Evolutionary conservation across 2,329 filamentous ascomycete genomes (phyloP), one percentile per base, ranked within the genome.

Genomic region (Aspergillus intermedius): DNA sequence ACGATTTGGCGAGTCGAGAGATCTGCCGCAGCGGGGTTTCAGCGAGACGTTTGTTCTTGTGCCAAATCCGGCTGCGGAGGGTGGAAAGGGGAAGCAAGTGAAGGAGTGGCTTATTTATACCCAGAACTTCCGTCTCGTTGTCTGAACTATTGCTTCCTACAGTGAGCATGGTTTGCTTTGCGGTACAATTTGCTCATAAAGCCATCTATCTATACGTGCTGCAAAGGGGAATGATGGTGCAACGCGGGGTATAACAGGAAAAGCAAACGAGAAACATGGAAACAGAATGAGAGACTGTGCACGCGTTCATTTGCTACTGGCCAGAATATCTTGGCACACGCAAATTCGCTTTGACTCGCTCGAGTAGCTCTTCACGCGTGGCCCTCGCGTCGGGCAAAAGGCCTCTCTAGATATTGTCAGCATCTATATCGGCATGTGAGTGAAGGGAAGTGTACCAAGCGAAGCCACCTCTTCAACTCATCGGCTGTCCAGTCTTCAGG

Each of bases 31-130:
- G 65, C 81, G 82, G 56, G 82, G 81, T 32, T 95, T 95, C 66
- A 86, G 82, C 60, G 90, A 95, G 67, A 84, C 79, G 1, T 85
- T 95, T 64, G 79, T 94, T 21, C 74, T 95, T 47, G 86, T 91
- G 34, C 88, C 90, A 6, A 88, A 88, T 50, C 60, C 65, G 13
- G 56, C 61, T 9, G 52, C 69, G 78, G 82, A 67, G 0, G 73
- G 77, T 55, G 73, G 71, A 48, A 81, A 80, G 54, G 76, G 79
- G 2, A 76, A 77, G 50, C 75, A 75, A 1, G 60, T 75, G 46
- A 79, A 77, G 61, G 74, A 76, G 56, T 87, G 83, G 77, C 68
- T 89, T 49, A 80, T 88, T 57, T 77, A 83, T 62, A 87, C 82
- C 53, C 86, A 90, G 68, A 88, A 84, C 61, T 88, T 87, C 60